Evolutionary conservation across 2,329 filamentous ascomycete species (phyloP).

Genomic region (Venturia asperata): DNA sequence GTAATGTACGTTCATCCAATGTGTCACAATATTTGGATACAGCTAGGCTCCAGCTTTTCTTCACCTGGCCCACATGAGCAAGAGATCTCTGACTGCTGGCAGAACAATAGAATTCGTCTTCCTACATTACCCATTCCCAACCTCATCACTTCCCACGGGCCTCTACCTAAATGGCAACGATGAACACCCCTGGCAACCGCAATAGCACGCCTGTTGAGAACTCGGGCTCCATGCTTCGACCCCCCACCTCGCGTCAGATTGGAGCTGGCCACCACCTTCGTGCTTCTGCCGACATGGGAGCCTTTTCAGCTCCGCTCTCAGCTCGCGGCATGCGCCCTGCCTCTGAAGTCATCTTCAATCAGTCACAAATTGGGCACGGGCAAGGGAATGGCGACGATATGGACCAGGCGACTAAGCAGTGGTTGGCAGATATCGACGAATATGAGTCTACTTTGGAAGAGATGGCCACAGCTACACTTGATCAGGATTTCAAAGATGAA

Average conservation of each 20-base stretch:
- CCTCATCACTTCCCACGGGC: not conserved
- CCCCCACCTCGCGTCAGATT: slow-evolving; percentile 69
- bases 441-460: slow-evolving; percentile 98
- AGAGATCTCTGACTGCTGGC: not conserved
- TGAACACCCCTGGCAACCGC: slow-evolving; percentile 59
- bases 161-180: slow-evolving; percentile 36
- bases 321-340: slow-evolving; percentile 81
- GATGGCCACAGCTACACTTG: slow-evolving; percentile 96
- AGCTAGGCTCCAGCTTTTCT: not conserved
- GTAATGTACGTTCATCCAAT: not conserved
- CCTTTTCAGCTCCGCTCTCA: slow-evolving; percentile 61
- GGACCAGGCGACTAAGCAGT: slow-evolving; percentile 93
- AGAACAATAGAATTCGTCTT: not conserved
- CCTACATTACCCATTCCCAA: not conserved
- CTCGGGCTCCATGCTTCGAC: slow-evolving; percentile 72
- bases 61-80: not conserved
- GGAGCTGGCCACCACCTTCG: slow-evolving; percentile 79
- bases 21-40: too few species aligned
- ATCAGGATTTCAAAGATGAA: slow-evolving; percentile 99
- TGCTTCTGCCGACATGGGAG: slow-evolving; percentile 92
- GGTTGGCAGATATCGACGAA: slow-evolving; percentile 98
- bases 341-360: slow-evolving; percentile 86
- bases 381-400: slow-evolving; percentile 75
- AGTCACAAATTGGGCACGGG: slow-evolving; percentile 58
- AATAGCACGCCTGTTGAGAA: slow-evolving; percentile 90